Evolutionary conservation across 108 stramenopile genomes (phyloP).

Genomic region (Chaetoceros tenuissimus): DNA sequence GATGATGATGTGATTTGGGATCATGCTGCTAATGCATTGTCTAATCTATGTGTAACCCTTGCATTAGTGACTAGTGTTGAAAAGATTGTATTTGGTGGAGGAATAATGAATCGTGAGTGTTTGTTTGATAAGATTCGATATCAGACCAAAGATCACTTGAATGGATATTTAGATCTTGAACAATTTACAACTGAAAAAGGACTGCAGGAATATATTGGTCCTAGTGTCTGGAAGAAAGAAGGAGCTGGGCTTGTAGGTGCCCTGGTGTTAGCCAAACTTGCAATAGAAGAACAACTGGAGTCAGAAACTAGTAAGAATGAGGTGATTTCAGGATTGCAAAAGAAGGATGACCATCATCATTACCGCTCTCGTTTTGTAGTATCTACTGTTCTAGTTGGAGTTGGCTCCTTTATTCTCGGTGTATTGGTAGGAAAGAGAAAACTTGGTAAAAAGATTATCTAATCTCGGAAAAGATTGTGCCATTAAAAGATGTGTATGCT

Average conservation of each 20-base stretch:
- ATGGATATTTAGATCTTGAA: constrained; percentile 83
- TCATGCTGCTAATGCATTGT: constrained; percentile 86
- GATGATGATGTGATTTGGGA: constrained; percentile 86
- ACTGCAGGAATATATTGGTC: constrained; percentile 16
- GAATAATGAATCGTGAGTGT: constrained; percentile 75
- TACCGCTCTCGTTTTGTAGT: no score
- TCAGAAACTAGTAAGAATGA: no score
- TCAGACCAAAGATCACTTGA: constrained; percentile 56
- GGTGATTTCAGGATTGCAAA: no score
- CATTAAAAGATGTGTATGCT: no score
- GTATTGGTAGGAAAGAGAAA: no score
- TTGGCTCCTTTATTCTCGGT: no score
- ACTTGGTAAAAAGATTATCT: no score
- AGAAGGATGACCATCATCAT: no score
- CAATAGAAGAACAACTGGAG: constrained; percentile 17
- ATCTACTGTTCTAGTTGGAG: no score
- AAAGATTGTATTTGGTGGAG: constrained; percentile 89
- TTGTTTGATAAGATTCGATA: constrained; percentile 57
- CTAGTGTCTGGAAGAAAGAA: constrained; percentile 23
- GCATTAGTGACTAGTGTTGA: constrained; percentile 74
- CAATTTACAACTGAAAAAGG: constrained; percentile 24
- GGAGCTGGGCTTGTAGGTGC: constrained; percentile 73
- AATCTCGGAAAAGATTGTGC: no score
- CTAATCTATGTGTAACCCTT: constrained; percentile 81
- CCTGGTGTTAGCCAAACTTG: constrained; percentile 59